Base-by-base conservation (phyloP, 2,329 filamentous ascomycete genomes). In the Colletotrichum musae region DNA sequence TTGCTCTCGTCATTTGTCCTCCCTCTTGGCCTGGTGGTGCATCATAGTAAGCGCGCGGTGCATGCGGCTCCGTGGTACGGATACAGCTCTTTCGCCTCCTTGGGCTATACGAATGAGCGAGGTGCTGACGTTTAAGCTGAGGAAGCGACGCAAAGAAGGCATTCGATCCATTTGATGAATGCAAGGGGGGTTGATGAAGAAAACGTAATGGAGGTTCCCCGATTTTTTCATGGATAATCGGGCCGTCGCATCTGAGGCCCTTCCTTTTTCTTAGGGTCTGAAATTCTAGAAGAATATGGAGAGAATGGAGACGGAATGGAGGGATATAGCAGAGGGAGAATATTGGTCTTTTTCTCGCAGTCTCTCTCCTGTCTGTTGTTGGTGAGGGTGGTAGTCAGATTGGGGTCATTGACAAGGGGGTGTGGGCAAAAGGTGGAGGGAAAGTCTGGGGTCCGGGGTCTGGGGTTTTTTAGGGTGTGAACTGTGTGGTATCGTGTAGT, bases 161-260 rank as follows among this genome's bases (percentile, higher is more conserved):
- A 36, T 12, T 12, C 32, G 32, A 36, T 10, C 32, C 32, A 36
- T 36, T 36, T 36, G 32, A 10, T 36, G 15, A 56, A 10, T 26
- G 58, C 5, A 16, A 13, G 48, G n/a, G 7, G 18, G 18, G 21
- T 18, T n/a, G 47, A 18, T 24, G 6, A n/a, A 21, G 6, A 7
- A 18, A 16, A 50, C 15, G n/a, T n/a, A 50, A 50, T n/a, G 32
- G 28, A 51, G 9, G 21, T 51, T 12, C 15, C 24, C 26, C 18
- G 3, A 36, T 36, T 36, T 24, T 43, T 51, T 24, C 10, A 15
- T 54, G 66, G 66, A 9, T n/a, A 13, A 5, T n/a, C 66, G 66
- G 66, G 66, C 66, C 66, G 66, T 69, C 66, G 66, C 66, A 69
- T 65, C 61, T 66, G 39, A 59, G 54, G 50, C 43, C 61, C 64